A percentile compares a stretch with the other conserved stretches of the same genome.
Evolutionary conservation across 768 basidiomycete species (phyloP).

Genomic region (Hypsizygus marmoreus): DNA sequence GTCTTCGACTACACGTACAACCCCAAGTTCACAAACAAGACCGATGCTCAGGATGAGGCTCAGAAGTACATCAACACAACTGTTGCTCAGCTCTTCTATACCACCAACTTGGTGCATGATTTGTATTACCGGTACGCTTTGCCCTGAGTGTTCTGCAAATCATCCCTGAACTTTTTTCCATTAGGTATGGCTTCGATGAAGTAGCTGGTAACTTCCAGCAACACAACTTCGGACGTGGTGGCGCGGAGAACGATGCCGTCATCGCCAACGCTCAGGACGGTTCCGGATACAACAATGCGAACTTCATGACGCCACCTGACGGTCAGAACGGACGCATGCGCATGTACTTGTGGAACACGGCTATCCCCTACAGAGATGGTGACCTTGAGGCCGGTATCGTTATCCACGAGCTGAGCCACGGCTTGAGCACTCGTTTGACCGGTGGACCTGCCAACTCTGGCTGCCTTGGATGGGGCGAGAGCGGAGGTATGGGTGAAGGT

Average conservation of each 20-base stretch:
- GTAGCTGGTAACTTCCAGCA: slow-evolving; percentile 96
- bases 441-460: slow-evolving; percentile 93
- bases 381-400: slow-evolving; percentile 97
- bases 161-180: not conserved
- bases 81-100: slow-evolving; percentile 89
- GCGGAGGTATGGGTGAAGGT: slow-evolving; percentile 97
- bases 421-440: slow-evolving; percentile 90
- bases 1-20: slow-evolving; percentile 76
- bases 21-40: slow-evolving; percentile 56
- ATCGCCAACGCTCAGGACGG: slow-evolving; percentile 97
- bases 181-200: slow-evolving; percentile 90
- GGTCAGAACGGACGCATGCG: slow-evolving; percentile 90
- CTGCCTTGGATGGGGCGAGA: slow-evolving; percentile 94
- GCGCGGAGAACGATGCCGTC: slow-evolving; percentile 84
- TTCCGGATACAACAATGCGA: slow-evolving; percentile 88
- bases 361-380: slow-evolving; percentile 88
- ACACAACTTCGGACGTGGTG: slow-evolving; percentile 92
- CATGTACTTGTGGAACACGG: slow-evolving; percentile 97
- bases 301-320: slow-evolving; percentile 86
- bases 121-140: slow-evolving; percentile 65
- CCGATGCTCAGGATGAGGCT: slow-evolving; percentile 69
- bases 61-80: slow-evolving; percentile 85
- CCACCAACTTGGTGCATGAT: slow-evolving; percentile 79
- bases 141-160: not conserved
- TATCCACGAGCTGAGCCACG: slow-evolving; percentile 88